Conservation (phyloP, 345 rosid species). For the Eutrema yunnanense region DNA sequence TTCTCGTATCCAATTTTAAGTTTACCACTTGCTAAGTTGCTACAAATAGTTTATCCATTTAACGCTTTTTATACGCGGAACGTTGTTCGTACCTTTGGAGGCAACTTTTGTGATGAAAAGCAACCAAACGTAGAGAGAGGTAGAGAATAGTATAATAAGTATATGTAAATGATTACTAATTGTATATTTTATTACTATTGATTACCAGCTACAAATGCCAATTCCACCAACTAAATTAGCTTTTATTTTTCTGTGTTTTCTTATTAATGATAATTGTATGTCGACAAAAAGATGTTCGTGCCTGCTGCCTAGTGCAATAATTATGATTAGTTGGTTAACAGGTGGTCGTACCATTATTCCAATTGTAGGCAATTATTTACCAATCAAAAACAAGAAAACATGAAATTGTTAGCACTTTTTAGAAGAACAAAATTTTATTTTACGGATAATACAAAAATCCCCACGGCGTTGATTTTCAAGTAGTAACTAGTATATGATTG, state of each 20-base stretch:
- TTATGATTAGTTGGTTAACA: not conserved
- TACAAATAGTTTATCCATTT: not conserved
- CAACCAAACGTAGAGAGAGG: not conserved
- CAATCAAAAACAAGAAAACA: not conserved
- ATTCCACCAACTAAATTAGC: not conserved
- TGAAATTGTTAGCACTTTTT: not conserved
- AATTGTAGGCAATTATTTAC: not conserved
- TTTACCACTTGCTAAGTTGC: not conserved
- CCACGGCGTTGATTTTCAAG: not conserved
- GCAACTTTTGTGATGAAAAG: constrained; percentile 7
- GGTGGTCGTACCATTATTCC: not conserved
- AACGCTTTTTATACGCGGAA: constrained; percentile 13
- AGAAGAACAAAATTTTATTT: not conserved
- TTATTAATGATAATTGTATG: not conserved
- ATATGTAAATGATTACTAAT: not conserved
- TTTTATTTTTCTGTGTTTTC: not conserved
- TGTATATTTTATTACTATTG: not conserved
- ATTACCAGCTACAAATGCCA: constrained; percentile 8
- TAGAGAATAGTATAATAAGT: not conserved
- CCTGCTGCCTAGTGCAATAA: constrained; percentile 12
- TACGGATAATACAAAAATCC: not conserved
- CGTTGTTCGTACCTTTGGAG: not conserved
- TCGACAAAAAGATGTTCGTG: constrained; percentile 10
- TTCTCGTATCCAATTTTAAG: not conserved
- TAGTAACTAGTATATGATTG: not conserved